Conservation (phyloP, 371 early-diverging fungal genomes). For the Apophysomyces elegans region DNA sequence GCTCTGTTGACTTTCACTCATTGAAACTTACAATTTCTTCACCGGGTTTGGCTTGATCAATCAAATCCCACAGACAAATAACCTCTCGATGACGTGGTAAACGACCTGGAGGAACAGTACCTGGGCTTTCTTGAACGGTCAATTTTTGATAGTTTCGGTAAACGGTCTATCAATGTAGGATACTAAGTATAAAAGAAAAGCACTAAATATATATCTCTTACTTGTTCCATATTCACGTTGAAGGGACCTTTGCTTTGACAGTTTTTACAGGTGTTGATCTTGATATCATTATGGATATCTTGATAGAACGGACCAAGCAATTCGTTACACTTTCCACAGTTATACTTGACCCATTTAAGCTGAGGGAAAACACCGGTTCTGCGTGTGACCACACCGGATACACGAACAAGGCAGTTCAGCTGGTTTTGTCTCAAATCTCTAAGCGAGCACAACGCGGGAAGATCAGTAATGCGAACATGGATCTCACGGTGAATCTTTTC, state of each 20-base stretch:
- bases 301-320: constrained; percentile 97
- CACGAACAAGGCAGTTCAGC: constrained; percentile 93
- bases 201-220: constrained; percentile 15
- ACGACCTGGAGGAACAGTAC: constrained; percentile 97
- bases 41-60: constrained; percentile 97
- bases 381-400: constrained; percentile 96
- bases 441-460: constrained; percentile 87
- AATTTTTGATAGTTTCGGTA: constrained; percentile 99
- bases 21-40: constrained; percentile 86
- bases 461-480: constrained; percentile 92
- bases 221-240: constrained; percentile 85
- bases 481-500: constrained; percentile 92
- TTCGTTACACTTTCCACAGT: constrained; percentile 96
- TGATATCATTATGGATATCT: constrained; percentile 86
- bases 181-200: neutral
- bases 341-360: constrained; percentile 96
- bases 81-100: constrained; percentile 97
- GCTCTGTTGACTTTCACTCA: neutral
- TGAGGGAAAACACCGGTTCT: constrained; percentile 97
- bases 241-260: constrained; percentile 98
- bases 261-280: constrained; percentile 87
- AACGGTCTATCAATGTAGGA: constrained; percentile 68
- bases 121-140: constrained; percentile 98
- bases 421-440: constrained; percentile 94
- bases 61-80: constrained; percentile 96